These are phyloP conservation scores for Lippia alba DNA, from an alignment of 305 asterid species.

Conservation along the genomic window DNA sequence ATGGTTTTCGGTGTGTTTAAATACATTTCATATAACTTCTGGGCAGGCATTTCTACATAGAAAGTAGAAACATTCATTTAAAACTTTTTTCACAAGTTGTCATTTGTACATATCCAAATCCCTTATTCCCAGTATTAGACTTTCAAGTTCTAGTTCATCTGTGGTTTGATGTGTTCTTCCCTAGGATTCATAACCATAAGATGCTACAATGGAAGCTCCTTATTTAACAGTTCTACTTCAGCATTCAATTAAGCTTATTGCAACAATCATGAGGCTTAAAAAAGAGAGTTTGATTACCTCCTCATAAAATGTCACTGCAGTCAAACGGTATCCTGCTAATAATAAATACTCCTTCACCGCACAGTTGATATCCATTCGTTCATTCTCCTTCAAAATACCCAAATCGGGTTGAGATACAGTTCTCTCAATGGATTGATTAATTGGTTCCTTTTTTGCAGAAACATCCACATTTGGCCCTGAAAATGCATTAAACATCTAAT, in stretches of 20 bases:
- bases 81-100: not conserved
- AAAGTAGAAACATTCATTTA: not conserved
- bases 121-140: not conserved
- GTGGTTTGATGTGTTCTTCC: not conserved
- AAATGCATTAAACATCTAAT: conserved; percentile 35
- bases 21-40: conserved; percentile 3
- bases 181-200: not conserved
- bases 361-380: conserved; percentile 68
- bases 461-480: conserved; percentile 48
- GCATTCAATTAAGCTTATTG: not conserved
- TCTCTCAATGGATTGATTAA: conserved; percentile 42
- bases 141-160: not conserved
- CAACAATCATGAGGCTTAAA: conserved; percentile 24
- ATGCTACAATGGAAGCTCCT: conserved; percentile 2
- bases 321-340: conserved; percentile 75
- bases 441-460: conserved; percentile 41
- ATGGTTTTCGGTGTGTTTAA: not conserved
- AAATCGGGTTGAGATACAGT: conserved; percentile 52
- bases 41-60: not conserved
- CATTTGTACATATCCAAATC: not conserved
- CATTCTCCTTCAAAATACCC: conserved; percentile 70
- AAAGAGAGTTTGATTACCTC: conserved; percentile 52
- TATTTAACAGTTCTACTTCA: not conserved
- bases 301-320: conserved; percentile 81
- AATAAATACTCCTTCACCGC: conserved; percentile 74